Conservation (phyloP, 225 moss, liverwort and hornwort species). For the Pseudisothecium myosuroides region DNA sequence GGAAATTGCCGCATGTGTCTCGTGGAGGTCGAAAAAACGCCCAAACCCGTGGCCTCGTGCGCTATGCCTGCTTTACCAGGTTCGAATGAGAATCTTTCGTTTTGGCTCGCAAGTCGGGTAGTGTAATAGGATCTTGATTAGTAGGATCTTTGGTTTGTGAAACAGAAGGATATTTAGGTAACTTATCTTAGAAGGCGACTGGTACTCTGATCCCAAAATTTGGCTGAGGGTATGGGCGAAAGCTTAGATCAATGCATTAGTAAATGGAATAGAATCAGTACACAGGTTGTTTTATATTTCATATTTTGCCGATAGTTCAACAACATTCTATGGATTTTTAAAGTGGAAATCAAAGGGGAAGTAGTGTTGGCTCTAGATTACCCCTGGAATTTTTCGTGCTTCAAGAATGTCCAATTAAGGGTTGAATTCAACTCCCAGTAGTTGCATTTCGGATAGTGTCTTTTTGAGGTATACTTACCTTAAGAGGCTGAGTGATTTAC, state of each 20-base stretch:
- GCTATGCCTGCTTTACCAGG: constrained; percentile 93
- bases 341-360: background rate
- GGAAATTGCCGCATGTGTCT: constrained; percentile 99
- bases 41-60: constrained; percentile 94
- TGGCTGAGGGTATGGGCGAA: background rate
- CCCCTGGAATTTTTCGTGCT: background rate
- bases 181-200: too few relatives aligned
- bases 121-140: background rate
- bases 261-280: background rate
- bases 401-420: background rate
- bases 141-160: background rate
- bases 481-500: background rate
- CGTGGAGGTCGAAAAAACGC: constrained; percentile 94
- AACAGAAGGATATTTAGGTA: background rate
- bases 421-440: too few relatives aligned
- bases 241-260: background rate
- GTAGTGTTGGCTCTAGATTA: background rate
- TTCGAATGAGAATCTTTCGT: background rate
- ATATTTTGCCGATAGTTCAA: background rate
- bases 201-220: background rate
- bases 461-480: background rate
- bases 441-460: background rate
- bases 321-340: background rate
- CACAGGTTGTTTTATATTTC: background rate
- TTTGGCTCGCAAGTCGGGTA: background rate